Evolutionary conservation across 306 rosid species (phyloP), one percentile per base, ranked within the genome.

Genomic region (Prunus mume): DNA sequence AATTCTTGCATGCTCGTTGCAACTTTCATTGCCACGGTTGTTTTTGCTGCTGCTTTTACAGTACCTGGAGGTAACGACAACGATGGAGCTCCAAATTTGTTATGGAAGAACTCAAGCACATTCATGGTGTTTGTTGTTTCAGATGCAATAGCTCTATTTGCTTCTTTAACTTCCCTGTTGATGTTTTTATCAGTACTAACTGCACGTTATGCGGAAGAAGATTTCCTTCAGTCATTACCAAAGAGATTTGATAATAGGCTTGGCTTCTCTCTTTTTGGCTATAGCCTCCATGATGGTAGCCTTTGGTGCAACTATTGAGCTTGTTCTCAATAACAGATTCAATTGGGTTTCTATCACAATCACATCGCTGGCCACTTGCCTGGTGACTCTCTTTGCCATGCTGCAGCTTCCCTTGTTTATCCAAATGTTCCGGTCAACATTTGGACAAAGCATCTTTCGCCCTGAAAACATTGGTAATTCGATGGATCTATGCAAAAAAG

Each of bases 21-120:
- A 73, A 77, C 91, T 72, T 86, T 89, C 9, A 87, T 89, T 14
- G 91, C 86, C 28, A 85, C 88, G 8, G 79, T 87, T 51, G 89
- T 82, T 24, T 82, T 82, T 64, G 86, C 90, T 12, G 88, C 90
- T 12, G 77, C 76, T 56, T 69, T 87, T 27, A 83, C 87, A 6
- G 88, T 85, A 62, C 90, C 91, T 15, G 91, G 90, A 61, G 86
- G 93, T 12, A 87, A 83, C 66, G 25, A 85, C 76, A 73, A 46
- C 3, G 70, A 62, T 50, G 90, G 91, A 64, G 20, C 68, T 63
- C 91, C 93, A 61, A 73, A 68, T 66, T 85, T 75, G 80, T 63
- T 87, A 69, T 3, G 4, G 46, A 50, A 73, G n/a, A 54, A 38
- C 45, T 54, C 86, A 52, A 82, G 82, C 74, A 18, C 80, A 66